Percentiles rank a stretch among this genome's conserved stretches.
Conservation (phyloP, 1,284 basidiomycete genomes). For the Austroboletus niveus region DNA sequence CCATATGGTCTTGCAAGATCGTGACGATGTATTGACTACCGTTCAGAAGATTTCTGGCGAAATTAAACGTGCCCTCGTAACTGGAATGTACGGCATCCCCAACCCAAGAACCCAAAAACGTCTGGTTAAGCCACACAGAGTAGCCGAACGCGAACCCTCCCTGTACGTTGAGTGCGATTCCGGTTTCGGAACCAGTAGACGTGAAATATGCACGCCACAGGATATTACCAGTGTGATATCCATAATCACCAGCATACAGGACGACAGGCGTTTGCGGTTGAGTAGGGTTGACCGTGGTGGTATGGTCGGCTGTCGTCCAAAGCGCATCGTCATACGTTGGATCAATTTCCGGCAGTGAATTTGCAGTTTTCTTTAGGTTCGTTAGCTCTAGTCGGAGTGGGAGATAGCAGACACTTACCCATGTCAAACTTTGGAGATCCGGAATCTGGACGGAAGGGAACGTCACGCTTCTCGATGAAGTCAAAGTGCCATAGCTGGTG, state of each 20-base stretch:
- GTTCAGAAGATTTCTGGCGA: slow-evolving; percentile 9
- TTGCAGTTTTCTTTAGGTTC: slow-evolving; percentile 19
- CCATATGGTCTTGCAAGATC: slow-evolving; percentile 56
- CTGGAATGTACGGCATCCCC: slow-evolving; percentile 37
- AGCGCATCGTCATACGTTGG: slow-evolving; percentile 34
- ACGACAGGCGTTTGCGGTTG: slow-evolving; percentile 37
- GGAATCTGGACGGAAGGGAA: slow-evolving; percentile 22
- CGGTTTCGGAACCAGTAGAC: slow-evolving; percentile 41
- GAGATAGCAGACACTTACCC: slow-evolving; percentile 8
- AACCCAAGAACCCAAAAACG: slow-evolving; percentile 48
- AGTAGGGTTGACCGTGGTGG: slow-evolving; percentile 39
- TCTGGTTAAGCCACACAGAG: slow-evolving; percentile 49
- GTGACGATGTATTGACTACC: slow-evolving; percentile 45
- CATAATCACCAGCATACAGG: slow-evolving; percentile 52
- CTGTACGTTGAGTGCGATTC: slow-evolving; percentile 39
- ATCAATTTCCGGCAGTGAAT: slow-evolving; percentile 27
- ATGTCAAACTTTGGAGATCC: slow-evolving; percentile 18
- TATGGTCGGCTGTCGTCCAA: slow-evolving; percentile 41
- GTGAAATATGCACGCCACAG: slow-evolving; percentile 52
- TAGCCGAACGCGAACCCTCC: slow-evolving; percentile 50
- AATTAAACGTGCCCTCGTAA: slow-evolving; percentile 35
- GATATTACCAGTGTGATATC: slow-evolving; percentile 55
- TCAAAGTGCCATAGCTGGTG: slow-evolving; percentile 40
- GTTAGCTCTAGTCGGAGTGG: slow-evolving; percentile 4
- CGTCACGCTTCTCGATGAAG: slow-evolving; percentile 11